phyloP scores from a whole-genome alignment of 768 basidiomycete species.

The Scleroderma bovista region DNA sequence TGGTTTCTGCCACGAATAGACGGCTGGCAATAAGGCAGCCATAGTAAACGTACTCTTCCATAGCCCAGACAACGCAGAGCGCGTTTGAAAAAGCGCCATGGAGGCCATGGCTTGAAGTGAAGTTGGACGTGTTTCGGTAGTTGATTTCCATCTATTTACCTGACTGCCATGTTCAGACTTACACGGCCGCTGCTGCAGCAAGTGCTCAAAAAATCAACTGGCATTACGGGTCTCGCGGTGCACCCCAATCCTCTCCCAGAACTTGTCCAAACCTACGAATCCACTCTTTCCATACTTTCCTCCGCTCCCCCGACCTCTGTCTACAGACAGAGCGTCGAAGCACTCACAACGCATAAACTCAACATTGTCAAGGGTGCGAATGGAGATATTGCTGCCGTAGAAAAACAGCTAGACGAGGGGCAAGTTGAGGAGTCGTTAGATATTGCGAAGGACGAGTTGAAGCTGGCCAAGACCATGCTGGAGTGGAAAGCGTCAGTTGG shows the following conservation, averaged over 20 bases:
- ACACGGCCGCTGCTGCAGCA: constrained; percentile 67
- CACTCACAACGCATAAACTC: constrained; percentile 76
- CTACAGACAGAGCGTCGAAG: constrained; percentile 86
- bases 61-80: constrained; percentile 20
- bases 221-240: constrained; percentile 77
- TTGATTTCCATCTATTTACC: background rate
- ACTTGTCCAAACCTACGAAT: constrained; percentile 67
- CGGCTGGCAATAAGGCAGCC: constrained; percentile 12
- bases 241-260: constrained; percentile 82
- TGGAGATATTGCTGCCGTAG: constrained; percentile 60
- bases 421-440: constrained; percentile 83
- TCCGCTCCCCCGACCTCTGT: constrained; percentile 76
- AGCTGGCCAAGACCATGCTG: constrained; percentile 74
- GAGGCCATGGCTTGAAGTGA: constrained; percentile 33
- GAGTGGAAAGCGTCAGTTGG: constrained; percentile 93
- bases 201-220: constrained; percentile 71
- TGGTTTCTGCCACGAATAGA: constrained; percentile 21
- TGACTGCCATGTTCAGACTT: constrained; percentile 59
- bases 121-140: background rate
- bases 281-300: constrained; percentile 64
- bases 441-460: constrained; percentile 78
- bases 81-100: constrained; percentile 31
- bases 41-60: constrained; percentile 14
- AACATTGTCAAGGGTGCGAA: constrained; percentile 63
- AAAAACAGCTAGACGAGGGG: constrained; percentile 75